Percentiles rank a stretch among this genome's conserved stretches.
phyloP scores from a whole-genome alignment of 345 rosid genomes.

The Leavenworthia alabamica region DNA sequence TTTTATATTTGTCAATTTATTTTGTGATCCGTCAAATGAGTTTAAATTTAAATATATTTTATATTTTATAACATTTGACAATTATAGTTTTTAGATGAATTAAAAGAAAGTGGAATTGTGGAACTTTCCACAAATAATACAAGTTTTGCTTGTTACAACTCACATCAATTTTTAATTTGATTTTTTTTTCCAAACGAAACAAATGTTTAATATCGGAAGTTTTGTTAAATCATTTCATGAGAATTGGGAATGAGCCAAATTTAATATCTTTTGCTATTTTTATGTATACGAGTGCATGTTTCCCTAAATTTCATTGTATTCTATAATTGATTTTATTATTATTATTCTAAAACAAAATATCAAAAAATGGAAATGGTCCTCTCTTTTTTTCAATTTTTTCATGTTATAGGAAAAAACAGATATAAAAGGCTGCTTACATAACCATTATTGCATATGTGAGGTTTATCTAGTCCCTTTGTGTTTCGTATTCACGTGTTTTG shows the following conservation, averaged over 20 bases:
- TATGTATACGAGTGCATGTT: constrained; percentile 1
- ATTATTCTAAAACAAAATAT: too few relatives aligned
- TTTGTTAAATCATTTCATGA: background rate
- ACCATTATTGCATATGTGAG: constrained; percentile 24
- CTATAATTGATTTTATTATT: background rate
- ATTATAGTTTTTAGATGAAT: too few relatives aligned
- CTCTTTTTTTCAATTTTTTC: background rate
- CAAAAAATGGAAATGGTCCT: constrained; percentile 14
- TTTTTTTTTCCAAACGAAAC: background rate
- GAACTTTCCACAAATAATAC: too few relatives aligned
- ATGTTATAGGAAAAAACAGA: background rate
- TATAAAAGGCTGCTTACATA: constrained; percentile 16
- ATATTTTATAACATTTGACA: background rate
- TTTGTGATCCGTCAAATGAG: constrained; percentile 1
- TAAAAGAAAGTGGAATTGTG: too few relatives aligned
- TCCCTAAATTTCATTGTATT: background rate
- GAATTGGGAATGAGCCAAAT: background rate
- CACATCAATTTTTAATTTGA: background rate
- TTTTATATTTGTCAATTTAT: constrained; percentile 6
- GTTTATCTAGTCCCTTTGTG: constrained; percentile 2
- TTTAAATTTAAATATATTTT: constrained; percentile 3
- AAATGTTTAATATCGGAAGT: background rate
- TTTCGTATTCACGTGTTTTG: constrained; percentile 10
- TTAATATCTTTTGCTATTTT: background rate
- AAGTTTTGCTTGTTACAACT: background rate